Evolutionary conservation across 2,329 filamentous ascomycete species (phyloP).

Genomic region (Bertia moriformis): DNA sequence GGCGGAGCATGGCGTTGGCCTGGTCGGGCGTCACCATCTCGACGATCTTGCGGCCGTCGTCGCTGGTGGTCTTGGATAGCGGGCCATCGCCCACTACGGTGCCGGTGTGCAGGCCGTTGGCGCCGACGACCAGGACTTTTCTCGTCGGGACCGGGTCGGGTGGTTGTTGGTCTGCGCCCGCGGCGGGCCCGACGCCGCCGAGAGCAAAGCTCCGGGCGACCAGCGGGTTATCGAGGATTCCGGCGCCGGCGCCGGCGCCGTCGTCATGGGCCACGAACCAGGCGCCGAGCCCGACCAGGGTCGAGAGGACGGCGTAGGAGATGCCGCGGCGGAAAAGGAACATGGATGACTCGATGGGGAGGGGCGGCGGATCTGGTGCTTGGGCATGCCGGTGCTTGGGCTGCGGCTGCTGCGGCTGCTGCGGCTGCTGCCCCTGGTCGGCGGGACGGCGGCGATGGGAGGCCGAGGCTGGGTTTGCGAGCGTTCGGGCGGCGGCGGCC

Average conservation of each 20-base stretch:
- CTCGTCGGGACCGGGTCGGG: constrained; percentile 31
- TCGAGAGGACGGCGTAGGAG: neutral
- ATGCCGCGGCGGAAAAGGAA: neutral
- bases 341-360: neutral
- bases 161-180: too few relatives aligned
- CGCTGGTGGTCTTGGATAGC: constrained; percentile 74
- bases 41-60: constrained; percentile 70
- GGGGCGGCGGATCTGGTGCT: neutral
- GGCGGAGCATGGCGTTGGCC: constrained; percentile 74
- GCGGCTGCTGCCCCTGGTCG: neutral
- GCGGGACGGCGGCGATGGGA: neutral
- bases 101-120: constrained; percentile 78
- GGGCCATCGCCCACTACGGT: constrained; percentile 75
- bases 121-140: constrained; percentile 74
- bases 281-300: neutral
- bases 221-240: neutral
- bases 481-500: neutral
- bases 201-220: constrained; percentile 2
- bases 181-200: constrained; percentile 1
- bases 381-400: too few relatives aligned
- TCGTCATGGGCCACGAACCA: too few relatives aligned
- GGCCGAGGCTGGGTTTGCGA: neutral
- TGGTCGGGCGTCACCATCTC: constrained; percentile 96
- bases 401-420: neutral
- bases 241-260: too few relatives aligned